These are phyloP conservation scores for Piper betle DNA, from an alignment of 164 flowering plant species.

Conservation along the genomic window DNA sequence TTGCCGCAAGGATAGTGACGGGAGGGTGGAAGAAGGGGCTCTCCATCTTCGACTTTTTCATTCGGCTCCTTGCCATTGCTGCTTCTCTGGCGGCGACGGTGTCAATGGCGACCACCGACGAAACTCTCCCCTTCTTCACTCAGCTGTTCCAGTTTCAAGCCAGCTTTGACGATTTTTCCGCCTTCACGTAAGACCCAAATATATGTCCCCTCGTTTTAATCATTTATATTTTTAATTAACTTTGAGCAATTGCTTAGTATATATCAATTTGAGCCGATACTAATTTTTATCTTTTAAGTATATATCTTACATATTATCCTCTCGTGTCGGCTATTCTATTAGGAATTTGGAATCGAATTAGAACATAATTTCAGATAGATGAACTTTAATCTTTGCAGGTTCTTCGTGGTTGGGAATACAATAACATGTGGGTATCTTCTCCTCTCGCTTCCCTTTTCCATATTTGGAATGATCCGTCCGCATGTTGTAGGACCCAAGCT, in stretches of 20 bases:
- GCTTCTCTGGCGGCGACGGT: slow-evolving; percentile 48
- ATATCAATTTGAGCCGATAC: too few species aligned
- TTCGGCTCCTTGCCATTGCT: slow-evolving; percentile 39
- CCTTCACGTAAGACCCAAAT: slow-evolving; percentile 41
- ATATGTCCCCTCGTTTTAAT: not conserved
- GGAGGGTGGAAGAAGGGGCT: slow-evolving; percentile 42
- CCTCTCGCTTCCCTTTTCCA: slow-evolving; percentile 69
- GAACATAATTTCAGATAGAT: not conserved
- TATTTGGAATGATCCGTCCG: slow-evolving; percentile 53
- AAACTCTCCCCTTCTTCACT: slow-evolving; percentile 83
- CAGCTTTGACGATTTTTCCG: slow-evolving; percentile 53
- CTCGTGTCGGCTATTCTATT: too few species aligned
- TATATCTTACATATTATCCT: too few species aligned
- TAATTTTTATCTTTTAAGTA: too few species aligned
- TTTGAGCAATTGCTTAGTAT: not conserved
- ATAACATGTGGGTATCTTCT: slow-evolving; percentile 48
- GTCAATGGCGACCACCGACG: slow-evolving; percentile 60
- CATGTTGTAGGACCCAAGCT: slow-evolving; percentile 33
- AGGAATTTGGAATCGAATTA: too few species aligned
- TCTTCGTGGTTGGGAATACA: slow-evolving; percentile 58
- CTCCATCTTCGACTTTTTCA: slow-evolving; percentile 51
- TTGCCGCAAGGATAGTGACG: slow-evolving; percentile 1
- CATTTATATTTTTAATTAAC: not conserved
- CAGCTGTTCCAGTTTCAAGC: slow-evolving; percentile 82
- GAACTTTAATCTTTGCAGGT: slow-evolving; percentile 30